A percentile compares a stretch with the other conserved stretches of the same genome.
These are phyloP conservation scores for Coniochaeta prunicola DNA, from an alignment of 2,329 filamentous ascomycete species.

Conservation along the genomic window DNA sequence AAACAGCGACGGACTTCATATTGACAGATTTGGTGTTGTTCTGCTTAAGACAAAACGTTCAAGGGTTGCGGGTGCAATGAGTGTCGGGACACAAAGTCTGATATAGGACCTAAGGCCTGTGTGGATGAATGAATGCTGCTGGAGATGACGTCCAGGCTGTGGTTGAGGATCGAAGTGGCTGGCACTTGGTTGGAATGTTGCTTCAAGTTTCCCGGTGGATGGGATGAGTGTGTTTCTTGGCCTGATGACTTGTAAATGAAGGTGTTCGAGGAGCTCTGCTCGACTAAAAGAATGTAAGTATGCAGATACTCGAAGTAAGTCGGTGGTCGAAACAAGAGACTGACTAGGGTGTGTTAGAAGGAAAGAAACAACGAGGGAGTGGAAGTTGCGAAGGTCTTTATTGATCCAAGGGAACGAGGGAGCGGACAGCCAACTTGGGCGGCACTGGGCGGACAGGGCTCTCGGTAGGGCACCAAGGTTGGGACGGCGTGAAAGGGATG, in stretches of 20 bases:
- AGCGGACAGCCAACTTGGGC: too few relatives aligned
- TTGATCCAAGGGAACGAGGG: too few relatives aligned
- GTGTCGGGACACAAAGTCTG: neutral
- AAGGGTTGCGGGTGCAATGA: neutral
- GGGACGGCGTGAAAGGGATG: neutral
- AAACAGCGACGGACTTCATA: conserved; percentile 35
- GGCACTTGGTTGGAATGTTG: neutral
- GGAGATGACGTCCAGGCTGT: neutral
- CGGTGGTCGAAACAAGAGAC: neutral
- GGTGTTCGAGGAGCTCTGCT: conserved; percentile 13
- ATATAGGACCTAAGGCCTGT: neutral
- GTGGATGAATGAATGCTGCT: neutral
- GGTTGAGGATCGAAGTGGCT: neutral
- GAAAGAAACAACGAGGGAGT: neutral
- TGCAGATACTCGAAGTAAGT: conserved; percentile 3
- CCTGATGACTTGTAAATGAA: conserved; percentile 8
- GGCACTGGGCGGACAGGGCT: neutral
- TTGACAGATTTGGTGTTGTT: conserved; percentile 9
- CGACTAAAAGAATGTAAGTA: conserved; percentile 18
- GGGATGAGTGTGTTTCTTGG: neutral
- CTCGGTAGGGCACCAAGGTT: neutral
- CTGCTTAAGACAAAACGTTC: neutral
- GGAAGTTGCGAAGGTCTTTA: neutral
- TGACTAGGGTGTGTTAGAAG: neutral
- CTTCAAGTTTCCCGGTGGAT: neutral